Base-by-base conservation (phyloP, 768 basidiomycete genomes). In the Trametes elegans region DNA sequence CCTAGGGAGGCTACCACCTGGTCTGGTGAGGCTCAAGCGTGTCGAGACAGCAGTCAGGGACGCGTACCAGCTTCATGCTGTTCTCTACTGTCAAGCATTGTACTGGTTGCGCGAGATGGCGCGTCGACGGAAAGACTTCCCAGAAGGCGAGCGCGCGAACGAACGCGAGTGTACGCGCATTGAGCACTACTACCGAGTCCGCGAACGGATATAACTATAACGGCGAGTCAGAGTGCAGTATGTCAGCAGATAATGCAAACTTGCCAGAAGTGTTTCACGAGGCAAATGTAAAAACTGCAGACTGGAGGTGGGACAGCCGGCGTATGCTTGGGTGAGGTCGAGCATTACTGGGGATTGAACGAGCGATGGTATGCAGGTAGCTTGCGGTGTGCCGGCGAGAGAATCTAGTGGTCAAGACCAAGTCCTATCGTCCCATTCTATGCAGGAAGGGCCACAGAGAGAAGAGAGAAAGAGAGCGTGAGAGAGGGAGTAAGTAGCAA, bases 41-140 rank as follows among this genome's bases (percentile, higher is more conserved):
- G 19, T 26, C 5, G 13, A 23, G 3, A 32, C 29, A 46, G 28
- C 19, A 31, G 38, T n/a, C 13, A 21, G 55, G 48, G 45, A 46
- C 32, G 78, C 88, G 69, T 69, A 93, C 91, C 56, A 91, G 79
- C 73, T 87, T 91, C 83, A 90, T 86, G 46, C 83, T 83, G 14
- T 83, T 77, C 67, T 93, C 92, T 18, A 91, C 82, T 3, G 85
- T 76, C 26, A 92, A 71, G 62, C 80, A 84, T 24, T 80, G 78
- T 16, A 92, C 79, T 31, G 65, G 68, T 48, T 77, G 74, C 24
- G 70, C 68, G 10, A 71, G 62, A 52, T 78, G 73, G 8, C 70
- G 70, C 11, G 74, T 63, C n/a, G 80, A 78, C 5, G 90, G 89
- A 66, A 90, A 93, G 6, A 85, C 88, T 66, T 93, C 89, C 75